phyloP scores from a whole-genome alignment of 2,329 filamentous ascomycete genomes.

The Coleophoma cylindrospora region DNA sequence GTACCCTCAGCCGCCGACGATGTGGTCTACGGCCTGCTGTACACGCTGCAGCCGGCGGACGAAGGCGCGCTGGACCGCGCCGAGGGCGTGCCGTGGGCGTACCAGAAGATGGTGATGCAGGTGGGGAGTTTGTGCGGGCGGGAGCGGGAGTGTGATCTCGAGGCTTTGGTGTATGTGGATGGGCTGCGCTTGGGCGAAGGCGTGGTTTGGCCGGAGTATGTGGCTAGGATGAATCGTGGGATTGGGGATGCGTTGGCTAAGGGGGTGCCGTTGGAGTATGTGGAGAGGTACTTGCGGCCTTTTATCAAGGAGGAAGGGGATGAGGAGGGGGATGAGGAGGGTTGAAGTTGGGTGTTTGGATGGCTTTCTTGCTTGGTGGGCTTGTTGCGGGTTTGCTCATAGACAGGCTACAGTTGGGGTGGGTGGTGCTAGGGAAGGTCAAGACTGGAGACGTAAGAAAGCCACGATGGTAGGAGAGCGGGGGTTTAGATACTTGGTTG shows the following conservation, averaged over 20 bases:
- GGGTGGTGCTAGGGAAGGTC: too few species aligned
- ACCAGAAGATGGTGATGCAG: conserved; percentile 38
- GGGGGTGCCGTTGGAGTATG: background rate
- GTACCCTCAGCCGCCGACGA: conserved; percentile 10
- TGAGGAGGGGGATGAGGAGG: background rate
- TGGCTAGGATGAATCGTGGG: background rate
- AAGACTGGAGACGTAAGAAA: too few species aligned
- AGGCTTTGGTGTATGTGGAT: conserved; percentile 11
- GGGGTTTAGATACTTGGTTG: too few species aligned
- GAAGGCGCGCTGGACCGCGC: conserved; percentile 45
- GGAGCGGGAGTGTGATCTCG: conserved; percentile 31
- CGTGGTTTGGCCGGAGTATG: background rate
- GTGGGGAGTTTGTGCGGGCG: too few species aligned
- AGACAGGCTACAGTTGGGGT: too few species aligned
- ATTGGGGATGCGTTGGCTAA: background rate
- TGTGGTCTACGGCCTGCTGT: conserved; percentile 50
- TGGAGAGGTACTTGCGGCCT: background rate
- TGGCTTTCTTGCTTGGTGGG: too few species aligned
- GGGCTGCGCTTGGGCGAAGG: background rate
- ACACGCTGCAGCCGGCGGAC: conserved; percentile 42
- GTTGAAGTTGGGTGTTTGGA: too few species aligned
- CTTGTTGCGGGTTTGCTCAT: too few species aligned
- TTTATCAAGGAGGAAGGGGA: background rate
- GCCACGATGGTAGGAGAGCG: too few species aligned
- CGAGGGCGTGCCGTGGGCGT: conserved; percentile 57